Base-by-base conservation (phyloP, 208 protist genomes). In the Trypanosoma caninum region DNA sequence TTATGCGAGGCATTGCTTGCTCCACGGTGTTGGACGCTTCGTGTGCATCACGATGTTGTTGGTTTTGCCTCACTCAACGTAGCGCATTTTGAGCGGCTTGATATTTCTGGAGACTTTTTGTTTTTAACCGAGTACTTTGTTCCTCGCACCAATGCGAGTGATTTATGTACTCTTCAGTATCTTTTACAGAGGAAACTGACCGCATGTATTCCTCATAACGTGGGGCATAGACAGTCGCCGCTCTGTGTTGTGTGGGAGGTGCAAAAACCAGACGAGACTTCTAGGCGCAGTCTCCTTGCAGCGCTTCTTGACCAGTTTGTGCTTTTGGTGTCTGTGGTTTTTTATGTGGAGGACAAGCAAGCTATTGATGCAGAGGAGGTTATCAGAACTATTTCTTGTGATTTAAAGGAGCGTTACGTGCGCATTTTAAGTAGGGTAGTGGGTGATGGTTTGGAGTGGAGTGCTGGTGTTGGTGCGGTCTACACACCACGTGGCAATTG, bases 81-180 rank as follows among this genome's bases (percentile, higher is more conserved):
- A 9, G 70, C 74, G 8, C 78, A 78, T 14, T 78, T 84, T 40
- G 75, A 80, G 62, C 53, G 67, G 10, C 47, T 80, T 54, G 72
- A 68, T 28, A 13, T 47, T 8, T 50, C 34, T 2, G 72, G 74
- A 10, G 59, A 28, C 22, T 74, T 50, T 0, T 50, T 91, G 10
- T 85, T 74, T 44, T 40, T 91, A 6, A 80, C 78, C 7, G 84
- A 91, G 56, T 46, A 86, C 2, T 91, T 87, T 55, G 31, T 80
- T 4, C 75, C 70, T 11, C 65, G 42, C 31, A 18, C 9, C 42
- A 30, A n/a, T 23, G 33, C 2, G 31, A n/a, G 1, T 9, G 25
- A 30, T 5, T 20, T 13, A 27, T 10, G 3, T 25, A 11, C 10
- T 33, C 30, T 59, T 18, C 42, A 46, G 38, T 2, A 54, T 18